Conservation (phyloP, 805 yeast species). For the Hanseniaspora mollemarum region DNA sequence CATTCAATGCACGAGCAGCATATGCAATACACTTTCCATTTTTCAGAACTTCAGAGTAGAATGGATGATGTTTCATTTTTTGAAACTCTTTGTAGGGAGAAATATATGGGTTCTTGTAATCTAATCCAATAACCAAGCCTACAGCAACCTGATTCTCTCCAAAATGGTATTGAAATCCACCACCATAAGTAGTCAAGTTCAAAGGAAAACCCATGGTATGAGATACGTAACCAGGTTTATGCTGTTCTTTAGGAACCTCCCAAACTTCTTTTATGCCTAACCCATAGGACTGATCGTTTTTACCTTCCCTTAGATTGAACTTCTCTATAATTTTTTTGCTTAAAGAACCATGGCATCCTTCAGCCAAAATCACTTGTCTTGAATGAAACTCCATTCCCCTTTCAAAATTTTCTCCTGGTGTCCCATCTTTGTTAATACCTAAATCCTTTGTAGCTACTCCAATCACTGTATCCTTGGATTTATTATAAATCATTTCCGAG, state of each 20-base stretch:
- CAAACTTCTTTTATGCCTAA: slow-evolving; percentile 93
- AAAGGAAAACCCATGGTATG: slow-evolving; percentile 90
- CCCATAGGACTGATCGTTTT: slow-evolving; percentile 82
- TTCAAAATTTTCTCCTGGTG: slow-evolving; percentile 74
- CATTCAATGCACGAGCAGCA: slow-evolving; percentile 93
- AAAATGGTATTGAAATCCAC: slow-evolving; percentile 94
- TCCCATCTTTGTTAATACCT: slow-evolving; percentile 68
- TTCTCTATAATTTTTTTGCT: slow-evolving; percentile 63
- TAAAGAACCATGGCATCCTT: slow-evolving; percentile 96
- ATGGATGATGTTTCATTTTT: slow-evolving; percentile 84
- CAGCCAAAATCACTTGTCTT: slow-evolving; percentile 78
- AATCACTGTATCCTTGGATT: slow-evolving; percentile 38
- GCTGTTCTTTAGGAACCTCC: slow-evolving; percentile 80
- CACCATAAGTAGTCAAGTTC: slow-evolving; percentile 67
- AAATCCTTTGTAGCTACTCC: slow-evolving; percentile 93
- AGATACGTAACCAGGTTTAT: slow-evolving; percentile 65
- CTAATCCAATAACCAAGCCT: slow-evolving; percentile 91
- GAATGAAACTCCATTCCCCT: slow-evolving; percentile 97
- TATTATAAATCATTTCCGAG: slow-evolving; percentile 59
- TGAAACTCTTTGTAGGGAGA: slow-evolving; percentile 96
- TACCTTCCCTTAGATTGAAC: slow-evolving; percentile 53
- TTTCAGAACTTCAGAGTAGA: slow-evolving; percentile 55
- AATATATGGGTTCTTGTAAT: slow-evolving; percentile 86
- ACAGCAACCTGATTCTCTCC: slow-evolving; percentile 86
- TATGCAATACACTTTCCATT: slow-evolving; percentile 91